Conservation (phyloP, 345 rosid genomes). For the Noccaea bulbosa region DNA sequence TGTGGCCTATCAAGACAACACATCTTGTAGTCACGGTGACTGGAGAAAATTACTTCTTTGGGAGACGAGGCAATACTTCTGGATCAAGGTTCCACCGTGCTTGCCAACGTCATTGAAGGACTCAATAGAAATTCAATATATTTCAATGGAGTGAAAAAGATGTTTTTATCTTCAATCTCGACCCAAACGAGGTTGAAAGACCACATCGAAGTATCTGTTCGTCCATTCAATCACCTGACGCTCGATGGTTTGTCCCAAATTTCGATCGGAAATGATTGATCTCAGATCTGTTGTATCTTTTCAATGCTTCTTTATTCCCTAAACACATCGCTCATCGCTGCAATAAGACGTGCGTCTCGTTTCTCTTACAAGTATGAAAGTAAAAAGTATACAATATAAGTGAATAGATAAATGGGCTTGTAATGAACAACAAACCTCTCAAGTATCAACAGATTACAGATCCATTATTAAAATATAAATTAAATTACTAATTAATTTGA, state of each 20-base stretch:
- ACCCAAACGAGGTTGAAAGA: constrained; percentile 8
- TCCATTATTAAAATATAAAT: too few relatives aligned
- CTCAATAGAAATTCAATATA: constrained; percentile 5
- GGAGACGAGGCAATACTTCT: constrained; percentile 2
- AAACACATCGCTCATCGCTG: too few relatives aligned
- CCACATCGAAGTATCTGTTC: constrained; percentile 2
- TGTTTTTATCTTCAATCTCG: background rate
- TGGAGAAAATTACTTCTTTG: background rate
- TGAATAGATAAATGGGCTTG: too few relatives aligned
- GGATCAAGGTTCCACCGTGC: background rate
- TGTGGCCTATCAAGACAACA: background rate
- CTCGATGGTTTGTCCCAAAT: constrained; percentile 28
- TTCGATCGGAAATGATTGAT: background rate
- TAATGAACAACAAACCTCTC: too few relatives aligned
- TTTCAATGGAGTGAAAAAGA: constrained; percentile 21
- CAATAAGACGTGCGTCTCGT: too few relatives aligned
- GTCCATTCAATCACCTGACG: background rate
- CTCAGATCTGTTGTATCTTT: background rate
- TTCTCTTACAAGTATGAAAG: too few relatives aligned
- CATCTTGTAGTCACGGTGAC: background rate
- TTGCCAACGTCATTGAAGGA: constrained; percentile 8
- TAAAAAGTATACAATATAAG: too few relatives aligned
- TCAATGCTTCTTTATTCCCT: too few relatives aligned
- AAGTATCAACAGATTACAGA: too few relatives aligned
- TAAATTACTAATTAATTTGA: too few relatives aligned